Evolutionary conservation across 495 filamentous ascomycete species (phyloP).

Genomic region (Trichoderma asperelloides): DNA sequence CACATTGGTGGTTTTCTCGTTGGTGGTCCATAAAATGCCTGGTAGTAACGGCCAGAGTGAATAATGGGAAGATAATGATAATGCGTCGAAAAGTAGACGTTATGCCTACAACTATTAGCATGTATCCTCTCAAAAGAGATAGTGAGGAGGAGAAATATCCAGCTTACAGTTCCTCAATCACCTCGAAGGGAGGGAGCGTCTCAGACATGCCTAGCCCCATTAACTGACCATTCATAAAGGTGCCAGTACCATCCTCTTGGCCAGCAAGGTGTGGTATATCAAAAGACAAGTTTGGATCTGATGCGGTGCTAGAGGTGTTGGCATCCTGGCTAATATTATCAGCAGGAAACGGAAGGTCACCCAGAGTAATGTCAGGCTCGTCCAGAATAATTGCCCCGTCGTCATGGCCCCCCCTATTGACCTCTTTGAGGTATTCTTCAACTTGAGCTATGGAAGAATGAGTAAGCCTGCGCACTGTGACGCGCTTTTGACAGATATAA

Average conservation of each 20-base stretch:
- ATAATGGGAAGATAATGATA: slow-evolving; percentile 31
- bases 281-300: not conserved
- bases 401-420: slow-evolving; percentile 14
- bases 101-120: slow-evolving; percentile 24
- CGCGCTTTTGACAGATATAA: not conserved
- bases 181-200: slow-evolving; percentile 32
- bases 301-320: not conserved
- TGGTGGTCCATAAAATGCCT: slow-evolving; percentile 31
- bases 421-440: slow-evolving; percentile 34
- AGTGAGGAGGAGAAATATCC: not conserved
- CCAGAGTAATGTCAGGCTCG: not conserved
- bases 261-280: not conserved
- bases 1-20: slow-evolving; percentile 39
- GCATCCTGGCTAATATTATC: not conserved
- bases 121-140: not conserved
- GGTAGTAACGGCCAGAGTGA: slow-evolving; percentile 30
- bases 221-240: slow-evolving; percentile 16
- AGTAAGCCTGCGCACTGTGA: not conserved
- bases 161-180: slow-evolving; percentile 41
- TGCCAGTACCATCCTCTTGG: not conserved
- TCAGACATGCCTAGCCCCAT: slow-evolving; percentile 35
- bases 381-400: not conserved
- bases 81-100: slow-evolving; percentile 30
- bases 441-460: slow-evolving; percentile 31
- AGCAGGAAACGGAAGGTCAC: not conserved